A percentile compares a stretch with the other conserved stretches of the same genome.
Conservation (phyloP, 2,329 filamentous ascomycete species). For the Calonectria pseudoturangicola region DNA sequence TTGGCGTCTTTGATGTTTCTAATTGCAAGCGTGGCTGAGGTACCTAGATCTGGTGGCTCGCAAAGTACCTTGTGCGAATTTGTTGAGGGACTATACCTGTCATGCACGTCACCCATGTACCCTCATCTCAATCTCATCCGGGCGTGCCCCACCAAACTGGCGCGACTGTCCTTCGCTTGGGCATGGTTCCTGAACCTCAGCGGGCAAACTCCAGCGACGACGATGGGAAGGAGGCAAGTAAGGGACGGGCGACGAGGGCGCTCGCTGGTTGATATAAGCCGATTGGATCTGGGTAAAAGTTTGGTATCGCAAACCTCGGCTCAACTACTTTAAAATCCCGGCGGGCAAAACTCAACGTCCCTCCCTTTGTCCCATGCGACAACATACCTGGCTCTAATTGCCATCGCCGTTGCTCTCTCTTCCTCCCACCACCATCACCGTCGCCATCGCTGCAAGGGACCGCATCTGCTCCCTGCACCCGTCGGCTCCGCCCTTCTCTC, state of each 20-base stretch:
- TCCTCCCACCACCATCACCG: conserved; percentile 32
- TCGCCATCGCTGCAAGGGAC: conserved; percentile 40
- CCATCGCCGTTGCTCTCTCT: background rate
- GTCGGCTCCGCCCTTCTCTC: conserved; percentile 29
- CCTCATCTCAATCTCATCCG: conserved; percentile 38
- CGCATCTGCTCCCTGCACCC: conserved; percentile 34
- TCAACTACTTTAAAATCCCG: conserved; percentile 11
- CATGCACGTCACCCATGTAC: conserved; percentile 34
- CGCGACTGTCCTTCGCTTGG: background rate
- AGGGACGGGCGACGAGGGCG: background rate
- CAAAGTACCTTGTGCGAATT: conserved; percentile 14
- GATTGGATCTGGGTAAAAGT: conserved; percentile 9
- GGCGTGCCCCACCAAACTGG: conserved; percentile 34
- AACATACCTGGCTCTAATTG: conserved; percentile 14
- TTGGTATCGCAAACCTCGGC: conserved; percentile 4
- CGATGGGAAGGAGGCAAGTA: background rate
- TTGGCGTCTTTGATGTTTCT: conserved; percentile 29
- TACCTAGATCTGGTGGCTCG: background rate
- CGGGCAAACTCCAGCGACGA: background rate
- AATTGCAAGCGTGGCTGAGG: conserved; percentile 33
- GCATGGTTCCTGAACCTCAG: conserved; percentile 16
- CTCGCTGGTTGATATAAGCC: background rate
- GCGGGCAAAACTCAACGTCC: conserved; percentile 12
- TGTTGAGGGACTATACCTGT: conserved; percentile 20
- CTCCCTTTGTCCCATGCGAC: conserved; percentile 1